Base-by-base conservation (phyloP, 1,139 yeast species). In the Yarrowia galli region DNA sequence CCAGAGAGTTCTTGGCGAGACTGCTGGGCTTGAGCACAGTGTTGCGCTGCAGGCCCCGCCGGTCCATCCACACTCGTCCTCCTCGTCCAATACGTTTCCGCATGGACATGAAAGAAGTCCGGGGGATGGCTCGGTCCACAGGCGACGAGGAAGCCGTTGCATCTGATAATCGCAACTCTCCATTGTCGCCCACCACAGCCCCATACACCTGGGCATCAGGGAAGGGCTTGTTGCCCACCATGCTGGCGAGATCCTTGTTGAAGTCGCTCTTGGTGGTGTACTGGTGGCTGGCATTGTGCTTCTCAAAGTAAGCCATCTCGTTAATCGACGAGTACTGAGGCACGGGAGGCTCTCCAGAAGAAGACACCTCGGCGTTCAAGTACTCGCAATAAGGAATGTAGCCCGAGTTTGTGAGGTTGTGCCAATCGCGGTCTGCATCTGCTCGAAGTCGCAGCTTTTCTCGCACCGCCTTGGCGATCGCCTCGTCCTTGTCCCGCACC, bases 321-420 rank as follows among this genome's bases (percentile, higher is more conserved):
- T 61, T 61, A 28, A 61, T 61, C 10, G 66, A 61, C 36, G 66
- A 46, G 38, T 46, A 61, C 54, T 48, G 56, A 8, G 66, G 66
- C 13, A 46, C 54, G 3, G 56, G 56, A 18, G 45, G 40, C 20
- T 36, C 43, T 2, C 28, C 66, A 23, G 54, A 22, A 1, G 54
- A 15, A 23, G 66, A 61, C 10, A 88, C 63, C 48, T 56, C 63
- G 18, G 66, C 43, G 56, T 61, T 61, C 38, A 61, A 83, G 69
- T 92, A 84, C 72, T 89, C 88, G 76, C 92, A 89, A 69, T 84
- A 88, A n/a, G 98, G 98, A 74, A 89, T 91, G 74, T 87, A 86
- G n/a, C 96, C 90, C 79, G 91, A 93, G 79, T 93, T 98, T 1
- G 98, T 91, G 68, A 91, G 83, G 75, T 95, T 95, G 72, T 90